Base-by-base conservation (phyloP, 2,329 filamentous ascomycete genomes). In the Aspergillus neoniger region DNA sequence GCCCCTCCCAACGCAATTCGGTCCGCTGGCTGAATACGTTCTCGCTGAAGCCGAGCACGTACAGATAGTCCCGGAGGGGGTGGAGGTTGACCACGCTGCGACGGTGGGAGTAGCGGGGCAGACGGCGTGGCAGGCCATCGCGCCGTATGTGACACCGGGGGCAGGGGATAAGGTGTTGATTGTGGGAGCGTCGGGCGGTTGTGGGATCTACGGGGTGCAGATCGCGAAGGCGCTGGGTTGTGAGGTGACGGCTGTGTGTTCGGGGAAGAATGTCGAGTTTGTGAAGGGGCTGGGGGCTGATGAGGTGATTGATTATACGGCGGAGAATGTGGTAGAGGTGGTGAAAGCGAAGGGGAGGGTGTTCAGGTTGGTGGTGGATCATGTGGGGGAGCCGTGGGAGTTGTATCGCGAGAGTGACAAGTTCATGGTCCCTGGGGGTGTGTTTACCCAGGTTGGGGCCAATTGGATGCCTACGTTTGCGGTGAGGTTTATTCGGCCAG, bases 101-200 rank as follows among this genome's bases (percentile, higher is more conserved):
- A 72, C 73, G 10, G 59, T 82, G 10, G 80, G 78, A 1, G 78
- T 81, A 2, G 81, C 81, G 0, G 82, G 75, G 1, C 67, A 79
- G 62, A 83, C 82, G 3, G 80, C 82, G 3, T 81, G 80, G 61
- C 80, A 84, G 67, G 69, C 72, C 32, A 74, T 85, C 23, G 70
- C 82, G n/a, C 78, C 79, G 1, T 72, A 80, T 59, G 79, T 82
- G 50, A 75, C 77, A 12, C 25, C 36, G 0, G 50, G n/a, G 21
- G 62, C 72, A 4, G 85, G 85, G n/a, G 80, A 84, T 55, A 82
- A 80, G 65, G 79, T 90, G 7, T 85, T 89, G 67, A 82, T 89
- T 71, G 89, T 89, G 64, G 87, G 86, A 12, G 86, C 86, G 0
- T 85, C 81, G 5, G 88, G 88, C 9, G 87, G 87, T 0, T 82